Evolutionary conservation across 371 early-diverging fungal species (phyloP).

Genomic region (Cokeromyces recurvatus): DNA sequence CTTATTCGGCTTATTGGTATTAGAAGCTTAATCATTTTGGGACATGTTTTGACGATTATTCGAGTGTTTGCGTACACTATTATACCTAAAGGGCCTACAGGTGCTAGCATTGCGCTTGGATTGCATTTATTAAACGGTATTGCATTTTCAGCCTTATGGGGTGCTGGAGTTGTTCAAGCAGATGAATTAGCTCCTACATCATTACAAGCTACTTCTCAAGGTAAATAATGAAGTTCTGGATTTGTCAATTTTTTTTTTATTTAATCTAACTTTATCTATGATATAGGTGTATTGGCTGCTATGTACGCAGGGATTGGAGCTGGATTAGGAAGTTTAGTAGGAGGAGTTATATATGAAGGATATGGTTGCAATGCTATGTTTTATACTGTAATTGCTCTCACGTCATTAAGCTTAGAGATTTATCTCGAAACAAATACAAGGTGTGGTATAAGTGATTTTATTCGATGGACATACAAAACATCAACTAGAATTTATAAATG

Average conservation of each 20-base stretch:
- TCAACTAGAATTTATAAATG: slow-evolving; percentile 21
- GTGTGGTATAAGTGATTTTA: slow-evolving; percentile 36
- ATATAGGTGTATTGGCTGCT: slow-evolving; percentile 41
- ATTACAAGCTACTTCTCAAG: slow-evolving; percentile 52
- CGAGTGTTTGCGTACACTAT: slow-evolving; percentile 47
- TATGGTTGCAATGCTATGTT: slow-evolving; percentile 45
- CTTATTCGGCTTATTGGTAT: slow-evolving; percentile 46
- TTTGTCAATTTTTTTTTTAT: neutral
- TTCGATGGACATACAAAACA: slow-evolving; percentile 22
- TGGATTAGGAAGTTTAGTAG: slow-evolving; percentile 43
- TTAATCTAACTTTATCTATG: too few species aligned
- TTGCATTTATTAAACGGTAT: slow-evolving; percentile 46
- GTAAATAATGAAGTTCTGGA: slow-evolving; percentile 2
- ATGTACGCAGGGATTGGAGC: slow-evolving; percentile 53
- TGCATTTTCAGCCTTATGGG: slow-evolving; percentile 51
- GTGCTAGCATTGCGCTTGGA: slow-evolving; percentile 42
- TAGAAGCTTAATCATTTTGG: slow-evolving; percentile 41
- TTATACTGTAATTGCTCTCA: slow-evolving; percentile 37
- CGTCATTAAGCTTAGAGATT: slow-evolving; percentile 33
- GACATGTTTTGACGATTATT: slow-evolving; percentile 44
- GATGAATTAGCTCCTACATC: slow-evolving; percentile 48
- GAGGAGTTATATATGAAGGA: slow-evolving; percentile 40
- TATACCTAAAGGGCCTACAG: slow-evolving; percentile 42
- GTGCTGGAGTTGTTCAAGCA: slow-evolving; percentile 51
- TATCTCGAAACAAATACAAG: slow-evolving; percentile 45